Evolutionary conservation across 2,329 filamentous ascomycete genomes (phyloP).

Genomic region (Periconia sp.): DNA sequence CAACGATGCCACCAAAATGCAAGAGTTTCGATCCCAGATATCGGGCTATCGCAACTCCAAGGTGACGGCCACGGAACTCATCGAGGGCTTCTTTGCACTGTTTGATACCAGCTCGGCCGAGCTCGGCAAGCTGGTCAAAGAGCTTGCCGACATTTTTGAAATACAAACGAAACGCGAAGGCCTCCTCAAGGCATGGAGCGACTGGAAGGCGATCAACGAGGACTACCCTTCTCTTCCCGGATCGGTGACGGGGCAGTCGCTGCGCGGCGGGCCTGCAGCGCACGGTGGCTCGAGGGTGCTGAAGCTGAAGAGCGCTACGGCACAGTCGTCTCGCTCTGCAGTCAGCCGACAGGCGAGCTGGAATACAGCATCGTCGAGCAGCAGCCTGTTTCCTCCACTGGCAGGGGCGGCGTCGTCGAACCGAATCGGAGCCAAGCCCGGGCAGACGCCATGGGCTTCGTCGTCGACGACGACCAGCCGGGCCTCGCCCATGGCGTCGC

Average conservation of each 20-base stretch:
- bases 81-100: slow-evolving; percentile 85
- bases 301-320: slow-evolving; percentile 72
- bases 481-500: slow-evolving; percentile 47
- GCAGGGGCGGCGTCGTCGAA: slow-evolving; percentile 30
- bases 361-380: slow-evolving; percentile 52
- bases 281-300: slow-evolving; percentile 67
- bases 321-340: slow-evolving; percentile 68
- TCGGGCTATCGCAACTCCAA: slow-evolving; percentile 75
- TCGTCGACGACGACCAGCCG: slow-evolving; percentile 34
- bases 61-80: slow-evolving; percentile 75
- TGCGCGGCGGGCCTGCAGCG: slow-evolving; percentile 51
- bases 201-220: slow-evolving; percentile 95
- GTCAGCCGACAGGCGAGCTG: slow-evolving; percentile 64
- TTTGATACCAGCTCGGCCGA: slow-evolving; percentile 83
- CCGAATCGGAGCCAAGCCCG: slow-evolving; percentile 43
- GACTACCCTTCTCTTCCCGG: slow-evolving; percentile 90
- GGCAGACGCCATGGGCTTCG: slow-evolving; percentile 44
- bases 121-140: slow-evolving; percentile 86
- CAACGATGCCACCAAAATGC: slow-evolving; percentile 76
- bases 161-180: slow-evolving; percentile 74
- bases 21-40: slow-evolving; percentile 78
- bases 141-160: slow-evolving; percentile 92
- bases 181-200: slow-evolving; percentile 85
- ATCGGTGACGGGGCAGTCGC: slow-evolving; percentile 54
- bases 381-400: slow-evolving; percentile 40